Evolutionary conservation across 441 rosid species (phyloP).

Genomic region (Pelargonium australe): DNA sequence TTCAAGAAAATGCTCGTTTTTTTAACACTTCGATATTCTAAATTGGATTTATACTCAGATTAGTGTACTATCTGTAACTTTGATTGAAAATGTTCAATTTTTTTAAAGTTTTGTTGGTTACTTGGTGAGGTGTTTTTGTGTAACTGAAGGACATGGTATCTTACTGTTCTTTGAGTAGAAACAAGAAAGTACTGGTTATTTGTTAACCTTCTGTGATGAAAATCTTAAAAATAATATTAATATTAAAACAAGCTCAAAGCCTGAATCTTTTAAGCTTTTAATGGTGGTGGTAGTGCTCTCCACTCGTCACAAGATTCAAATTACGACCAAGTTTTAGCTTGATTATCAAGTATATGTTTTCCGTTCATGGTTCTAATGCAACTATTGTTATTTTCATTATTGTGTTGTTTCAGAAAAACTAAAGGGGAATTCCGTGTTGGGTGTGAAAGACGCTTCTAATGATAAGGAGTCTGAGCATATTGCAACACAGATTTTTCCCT

Average conservation of each 20-base stretch:
- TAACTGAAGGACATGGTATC: no score
- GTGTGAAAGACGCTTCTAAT: conserved; percentile 30
- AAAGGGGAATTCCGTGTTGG: conserved; percentile 28
- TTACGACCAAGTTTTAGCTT: background rate
- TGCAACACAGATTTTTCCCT: conserved; percentile 45
- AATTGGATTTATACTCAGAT: background rate
- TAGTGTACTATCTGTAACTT: background rate
- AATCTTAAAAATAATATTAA: background rate
- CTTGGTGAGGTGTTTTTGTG: background rate
- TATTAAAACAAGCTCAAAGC: background rate
- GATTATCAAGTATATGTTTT: background rate
- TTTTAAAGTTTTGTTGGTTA: background rate
- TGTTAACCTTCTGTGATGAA: no score
- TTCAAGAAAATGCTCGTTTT: background rate
- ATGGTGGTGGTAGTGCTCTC: conserved; percentile 1
- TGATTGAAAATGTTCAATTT: background rate
- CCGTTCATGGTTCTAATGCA: background rate
- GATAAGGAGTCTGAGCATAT: conserved; percentile 38
- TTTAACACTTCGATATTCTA: background rate
- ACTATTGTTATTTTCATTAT: background rate
- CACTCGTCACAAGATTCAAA: background rate
- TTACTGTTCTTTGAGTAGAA: background rate
- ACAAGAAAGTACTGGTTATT: background rate
- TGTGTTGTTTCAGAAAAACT: conserved; percentile 37
- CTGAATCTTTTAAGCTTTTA: background rate